phyloP scores from a whole-genome alignment of 305 asterid species.

The Ruellia speciosa region DNA sequence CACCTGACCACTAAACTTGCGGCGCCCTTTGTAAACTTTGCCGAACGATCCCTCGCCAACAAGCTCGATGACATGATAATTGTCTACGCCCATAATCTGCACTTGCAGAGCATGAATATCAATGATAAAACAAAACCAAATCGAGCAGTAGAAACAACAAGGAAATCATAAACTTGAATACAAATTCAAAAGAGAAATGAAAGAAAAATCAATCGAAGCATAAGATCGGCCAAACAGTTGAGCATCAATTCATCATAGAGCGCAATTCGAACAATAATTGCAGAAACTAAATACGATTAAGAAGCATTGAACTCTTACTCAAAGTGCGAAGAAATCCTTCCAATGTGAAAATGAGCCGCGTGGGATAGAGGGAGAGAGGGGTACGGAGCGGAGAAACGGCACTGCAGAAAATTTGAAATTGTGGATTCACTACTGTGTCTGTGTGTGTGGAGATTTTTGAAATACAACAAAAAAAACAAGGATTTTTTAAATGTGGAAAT shows the following conservation, averaged over 20 bases:
- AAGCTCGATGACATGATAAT: conserved; percentile 87
- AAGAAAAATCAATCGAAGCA: not conserved
- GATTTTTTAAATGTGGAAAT: too few relatives aligned
- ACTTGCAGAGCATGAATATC: not conserved
- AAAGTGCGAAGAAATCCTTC: too few relatives aligned
- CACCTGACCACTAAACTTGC: conserved; percentile 92
- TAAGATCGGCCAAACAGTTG: not conserved
- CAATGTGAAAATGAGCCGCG: not conserved
- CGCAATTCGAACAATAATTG: not conserved
- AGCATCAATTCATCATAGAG: not conserved
- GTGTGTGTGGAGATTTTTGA: not conserved
- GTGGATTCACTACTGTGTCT: not conserved
- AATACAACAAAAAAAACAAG: too few relatives aligned
- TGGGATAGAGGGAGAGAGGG: not conserved
- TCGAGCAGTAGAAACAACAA: not conserved
- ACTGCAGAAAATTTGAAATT: not conserved
- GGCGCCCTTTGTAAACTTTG: conserved; percentile 93
- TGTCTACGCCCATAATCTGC: conserved; percentile 65
- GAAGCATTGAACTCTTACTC: too few relatives aligned
- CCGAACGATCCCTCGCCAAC: conserved; percentile 99
- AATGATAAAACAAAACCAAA: not conserved
- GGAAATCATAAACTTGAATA: too few relatives aligned
- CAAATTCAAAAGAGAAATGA: too few relatives aligned
- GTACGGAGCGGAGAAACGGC: not conserved
- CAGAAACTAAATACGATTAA: too few relatives aligned